Evolutionary conservation across 129 eudicot species (phyloP), one percentile per base, ranked within the genome.

Genomic region (Erigeron canadensis): DNA sequence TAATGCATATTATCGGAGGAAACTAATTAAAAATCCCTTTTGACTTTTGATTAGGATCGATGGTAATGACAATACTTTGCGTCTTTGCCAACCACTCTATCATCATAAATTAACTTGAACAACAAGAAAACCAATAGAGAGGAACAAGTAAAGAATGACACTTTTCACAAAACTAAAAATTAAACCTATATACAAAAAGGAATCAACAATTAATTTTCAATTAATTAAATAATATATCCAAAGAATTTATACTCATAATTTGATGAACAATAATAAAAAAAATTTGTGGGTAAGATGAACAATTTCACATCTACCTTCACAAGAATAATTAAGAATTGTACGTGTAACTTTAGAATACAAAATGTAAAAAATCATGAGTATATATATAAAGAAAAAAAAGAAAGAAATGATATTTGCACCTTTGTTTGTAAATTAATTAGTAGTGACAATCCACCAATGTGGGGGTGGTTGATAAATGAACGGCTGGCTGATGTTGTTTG

Each of bases 361-460:
- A 61, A 64, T 28, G 17, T 23, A 63, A 73, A 28, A 28, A 28
- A 28, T 28, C n/a, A n/a, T n/a, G n/a, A n/a, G n/a, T 28, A 28
- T 28, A 28, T 69, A 74, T 73, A 10, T 34, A 82, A 78, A 11
- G 23, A 44, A 58, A 77, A 38, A 63, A 75, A 5, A 10, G n/a
- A n/a, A n/a, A n/a, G n/a, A 46, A 9, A 78, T 22, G 21, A 40
- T 28, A 15, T n/a, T 68, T 80, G 77, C 80, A 81, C 86, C 86
- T 81, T 73, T 77, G 48, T 70, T 70, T n/a, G n/a, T n/a, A n/a
- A n/a, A n/a, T 28, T 28, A 28, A 28, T 79, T 74, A 87, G 76
- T 89, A 81, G 75, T 89, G 90, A 72, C 96, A 93, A 85, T 87
- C 92, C 72, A 93, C 88, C 82, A 93, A 81, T 67, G 91, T 58